Percentiles rank a stretch among this genome's conserved stretches.
These are phyloP conservation scores for Quercus ilex DNA, from an alignment of 306 rosid genomes.

Conservation along the genomic window DNA sequence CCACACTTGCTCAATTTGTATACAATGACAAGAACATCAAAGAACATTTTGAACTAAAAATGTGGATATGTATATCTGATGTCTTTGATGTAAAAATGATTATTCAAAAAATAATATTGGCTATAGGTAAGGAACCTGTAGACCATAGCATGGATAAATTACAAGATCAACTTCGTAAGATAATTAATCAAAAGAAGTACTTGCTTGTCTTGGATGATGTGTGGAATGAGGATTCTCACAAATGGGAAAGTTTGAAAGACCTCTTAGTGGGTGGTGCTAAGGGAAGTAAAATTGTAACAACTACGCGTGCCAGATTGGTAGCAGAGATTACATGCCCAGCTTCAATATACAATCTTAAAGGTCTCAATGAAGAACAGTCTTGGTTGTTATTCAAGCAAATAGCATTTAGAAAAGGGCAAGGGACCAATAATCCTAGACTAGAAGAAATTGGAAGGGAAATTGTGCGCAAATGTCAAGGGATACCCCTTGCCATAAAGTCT, in stretches of 20 bases:
- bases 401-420: constrained; percentile 6
- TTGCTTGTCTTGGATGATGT: constrained; percentile 25
- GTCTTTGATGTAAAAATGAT: too few relatives aligned
- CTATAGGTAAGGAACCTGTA: too few relatives aligned
- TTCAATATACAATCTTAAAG: constrained; percentile 6
- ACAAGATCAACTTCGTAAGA: too few relatives aligned
- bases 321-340: constrained; percentile 2
- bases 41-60: constrained; percentile 8
- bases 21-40: constrained; percentile 22
- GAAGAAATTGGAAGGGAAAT: constrained; percentile 25
- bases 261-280: constrained; percentile 24
- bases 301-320: constrained; percentile 25
- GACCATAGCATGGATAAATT: too few relatives aligned
- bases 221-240: constrained; percentile 27
- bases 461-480: constrained; percentile 19
- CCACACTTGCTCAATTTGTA: constrained; percentile 40
- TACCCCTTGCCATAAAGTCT: constrained; percentile 28
- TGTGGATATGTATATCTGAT: too few relatives aligned
- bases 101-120: too few relatives aligned
- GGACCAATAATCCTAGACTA: not conserved
- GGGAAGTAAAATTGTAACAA: constrained; percentile 30
- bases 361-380: constrained; percentile 12
- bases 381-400: constrained; percentile 24
- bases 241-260: constrained; percentile 18
- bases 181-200: too few relatives aligned